A percentile compares a stretch with the other conserved stretches of the same genome.
These are phyloP conservation scores for Chloris gayana DNA, from an alignment of 176 grass and related monocot species.

Conservation along the genomic window DNA sequence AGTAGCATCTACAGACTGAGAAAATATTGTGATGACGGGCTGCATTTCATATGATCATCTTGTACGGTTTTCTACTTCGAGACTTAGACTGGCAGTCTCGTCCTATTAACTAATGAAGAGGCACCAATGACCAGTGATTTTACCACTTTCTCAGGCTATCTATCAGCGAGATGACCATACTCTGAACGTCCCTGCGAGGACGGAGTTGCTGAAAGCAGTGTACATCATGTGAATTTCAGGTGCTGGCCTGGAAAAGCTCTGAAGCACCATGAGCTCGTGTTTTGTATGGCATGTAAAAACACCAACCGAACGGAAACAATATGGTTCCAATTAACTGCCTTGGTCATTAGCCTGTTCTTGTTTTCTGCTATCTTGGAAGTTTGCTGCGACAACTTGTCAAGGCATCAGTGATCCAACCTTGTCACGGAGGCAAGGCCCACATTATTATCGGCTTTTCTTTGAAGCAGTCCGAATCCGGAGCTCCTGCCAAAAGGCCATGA, in stretches of 20 bases:
- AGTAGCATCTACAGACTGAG: neutral
- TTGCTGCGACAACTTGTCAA: conserved; percentile 48
- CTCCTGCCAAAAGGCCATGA: conserved; percentile 30
- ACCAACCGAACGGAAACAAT: conserved; percentile 17
- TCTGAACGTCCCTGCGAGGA: conserved; percentile 34
- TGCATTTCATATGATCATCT: conserved; percentile 7
- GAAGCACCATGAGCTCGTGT: conserved; percentile 43
- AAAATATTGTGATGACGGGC: conserved; percentile 1
- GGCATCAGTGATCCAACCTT: conserved; percentile 25
- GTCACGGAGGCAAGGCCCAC: conserved; percentile 26
- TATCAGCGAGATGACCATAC: conserved; percentile 43
- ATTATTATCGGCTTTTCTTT: conserved; percentile 37
- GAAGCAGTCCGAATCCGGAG: conserved; percentile 26
- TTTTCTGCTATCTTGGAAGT: conserved; percentile 7
- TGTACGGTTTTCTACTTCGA: neutral
- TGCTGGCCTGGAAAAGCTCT: conserved; percentile 33
- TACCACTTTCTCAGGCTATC: conserved; percentile 32
- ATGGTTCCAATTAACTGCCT: conserved; percentile 26
- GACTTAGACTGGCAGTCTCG: neutral
- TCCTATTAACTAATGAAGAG: conserved; percentile 16
- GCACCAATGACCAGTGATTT: neutral
- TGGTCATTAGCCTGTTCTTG: conserved; percentile 51
- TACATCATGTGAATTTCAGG: conserved; percentile 35
- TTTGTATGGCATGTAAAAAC: conserved; percentile 41
- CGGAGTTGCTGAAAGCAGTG: conserved; percentile 33